Base-by-base conservation (phyloP, 495 filamentous ascomycete genomes). In the Neohortaea acidophila region DNA sequence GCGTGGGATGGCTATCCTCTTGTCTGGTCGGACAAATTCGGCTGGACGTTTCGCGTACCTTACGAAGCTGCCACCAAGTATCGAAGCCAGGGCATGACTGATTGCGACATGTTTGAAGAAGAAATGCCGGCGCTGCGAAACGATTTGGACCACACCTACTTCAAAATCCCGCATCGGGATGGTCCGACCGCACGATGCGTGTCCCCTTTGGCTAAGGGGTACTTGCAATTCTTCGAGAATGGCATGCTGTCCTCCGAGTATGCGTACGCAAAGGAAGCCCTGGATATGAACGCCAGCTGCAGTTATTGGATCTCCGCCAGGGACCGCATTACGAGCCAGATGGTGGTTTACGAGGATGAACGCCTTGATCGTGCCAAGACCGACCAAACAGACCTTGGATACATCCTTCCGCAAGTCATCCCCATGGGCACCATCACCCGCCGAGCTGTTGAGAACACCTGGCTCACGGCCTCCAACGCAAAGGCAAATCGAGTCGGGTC, bases 361-460 rank as follows among this genome's bases (percentile, higher is more conserved):
- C 11, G 41, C 4, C 29, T 43, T 3, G 25, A 15, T 7, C 33
- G 38, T 7, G 45, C 38, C 2, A 46, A 51, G 25, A 9, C 30
- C 26, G 7, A 48, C 48, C 18, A 54, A 52, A n/a, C n/a, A n/a
- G 63, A 67, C n/a, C 39, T 69, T 7, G 89, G 89, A 3, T 89
- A 81, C 48, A 94, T 99, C 47, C 61, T 99, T n/a, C 89, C 89
- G n/a, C 89, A 99, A 51, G 61, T 99, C 37, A 94, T 99, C 43
- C 89, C 89, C 8, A 99, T 99, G 89, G 89, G 89, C 11, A 99
- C 89, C 13, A 79, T 99, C 39, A 99, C 89, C n/a, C 71, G 89
- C 25, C 75, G 89, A 45, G 84, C 89, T 0, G 89, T 99, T 15
- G 89, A 99, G 56, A 94, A 91, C 47, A 96, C 89, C 0, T 99